Evolutionary conservation across 768 basidiomycete genomes (phyloP).

Genomic region (Brasilioporus rufonigricans): DNA sequence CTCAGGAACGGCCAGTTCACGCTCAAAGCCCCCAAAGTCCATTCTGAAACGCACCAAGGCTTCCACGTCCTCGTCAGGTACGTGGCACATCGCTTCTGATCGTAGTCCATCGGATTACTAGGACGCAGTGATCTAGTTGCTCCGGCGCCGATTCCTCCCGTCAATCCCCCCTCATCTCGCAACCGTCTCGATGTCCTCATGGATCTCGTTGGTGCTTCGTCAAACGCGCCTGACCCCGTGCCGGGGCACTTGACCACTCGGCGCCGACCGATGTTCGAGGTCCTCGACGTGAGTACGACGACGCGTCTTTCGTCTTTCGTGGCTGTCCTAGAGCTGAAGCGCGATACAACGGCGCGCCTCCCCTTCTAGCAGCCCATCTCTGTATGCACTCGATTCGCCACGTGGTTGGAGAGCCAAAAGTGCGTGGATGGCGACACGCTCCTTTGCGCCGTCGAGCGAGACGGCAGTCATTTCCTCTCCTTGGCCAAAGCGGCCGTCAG

Average conservation of each 20-base stretch:
- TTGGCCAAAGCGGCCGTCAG: slow-evolving; percentile 16
- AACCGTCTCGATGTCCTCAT: not conserved
- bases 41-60: not conserved
- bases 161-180: not conserved
- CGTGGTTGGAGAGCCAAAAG: slow-evolving; percentile 16
- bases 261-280: not conserved
- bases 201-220: too few species aligned
- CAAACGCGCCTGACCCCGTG: too few species aligned
- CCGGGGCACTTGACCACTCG: not conserved
- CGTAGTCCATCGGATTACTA: not conserved
- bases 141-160: not conserved
- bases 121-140: not conserved
- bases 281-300: slow-evolving; percentile 12
- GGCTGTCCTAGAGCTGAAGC: not conserved
- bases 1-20: not conserved
- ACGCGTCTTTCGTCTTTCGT: too few species aligned
- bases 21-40: not conserved
- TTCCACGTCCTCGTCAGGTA: slow-evolving; percentile 4
- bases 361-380: slow-evolving; percentile 9
- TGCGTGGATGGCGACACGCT: slow-evolving; percentile 3
- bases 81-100: not conserved
- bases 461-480: slow-evolving; percentile 14
- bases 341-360: too few species aligned
- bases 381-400: slow-evolving; percentile 13
- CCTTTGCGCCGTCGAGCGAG: slow-evolving; percentile 21